Conservation (phyloP, 2,329 filamentous ascomycete genomes). For the Fusarium mangiferae region DNA sequence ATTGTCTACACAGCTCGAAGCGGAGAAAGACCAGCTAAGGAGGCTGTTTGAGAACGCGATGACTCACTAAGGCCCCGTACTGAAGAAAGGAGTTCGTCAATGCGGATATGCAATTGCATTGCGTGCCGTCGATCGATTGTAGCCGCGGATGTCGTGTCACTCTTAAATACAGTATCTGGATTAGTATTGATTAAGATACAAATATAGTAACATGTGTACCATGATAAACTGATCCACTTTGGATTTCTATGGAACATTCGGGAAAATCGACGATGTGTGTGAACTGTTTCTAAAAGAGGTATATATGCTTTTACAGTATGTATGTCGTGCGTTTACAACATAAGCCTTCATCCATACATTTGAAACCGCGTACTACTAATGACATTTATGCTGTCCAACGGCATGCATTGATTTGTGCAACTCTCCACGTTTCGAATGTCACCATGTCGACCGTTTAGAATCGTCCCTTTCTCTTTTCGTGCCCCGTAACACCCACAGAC, state of each 20-base stretch:
- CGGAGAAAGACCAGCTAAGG: slow-evolving; percentile 77
- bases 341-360: background rate
- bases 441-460: slow-evolving; percentile 17
- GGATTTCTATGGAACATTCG: slow-evolving; percentile 11
- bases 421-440: slow-evolving; percentile 3
- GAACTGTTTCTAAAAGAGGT: background rate
- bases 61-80: slow-evolving; percentile 45
- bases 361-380: background rate
- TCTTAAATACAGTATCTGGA: slow-evolving; percentile 14
- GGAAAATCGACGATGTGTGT: slow-evolving; percentile 2
- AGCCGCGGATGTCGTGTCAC: slow-evolving; percentile 5
- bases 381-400: slow-evolving; percentile 3
- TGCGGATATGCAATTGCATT: slow-evolving; percentile 29
- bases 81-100: slow-evolving; percentile 13
- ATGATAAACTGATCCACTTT: slow-evolving; percentile 5
- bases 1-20: slow-evolving; percentile 74
- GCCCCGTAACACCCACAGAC: slow-evolving; percentile 17
- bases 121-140: slow-evolving; percentile 26
- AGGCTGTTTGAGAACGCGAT: slow-evolving; percentile 72
- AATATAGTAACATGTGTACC: slow-evolving; percentile 10
- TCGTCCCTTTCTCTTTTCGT: slow-evolving; percentile 7
- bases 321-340: background rate
- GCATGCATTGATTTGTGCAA: slow-evolving; percentile 16
- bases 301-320: background rate
- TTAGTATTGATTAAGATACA: background rate